Percentiles rank a stretch among this genome's conserved stretches.
phyloP scores from a whole-genome alignment of 768 basidiomycete genomes.

The Cantharellus anzutake region DNA sequence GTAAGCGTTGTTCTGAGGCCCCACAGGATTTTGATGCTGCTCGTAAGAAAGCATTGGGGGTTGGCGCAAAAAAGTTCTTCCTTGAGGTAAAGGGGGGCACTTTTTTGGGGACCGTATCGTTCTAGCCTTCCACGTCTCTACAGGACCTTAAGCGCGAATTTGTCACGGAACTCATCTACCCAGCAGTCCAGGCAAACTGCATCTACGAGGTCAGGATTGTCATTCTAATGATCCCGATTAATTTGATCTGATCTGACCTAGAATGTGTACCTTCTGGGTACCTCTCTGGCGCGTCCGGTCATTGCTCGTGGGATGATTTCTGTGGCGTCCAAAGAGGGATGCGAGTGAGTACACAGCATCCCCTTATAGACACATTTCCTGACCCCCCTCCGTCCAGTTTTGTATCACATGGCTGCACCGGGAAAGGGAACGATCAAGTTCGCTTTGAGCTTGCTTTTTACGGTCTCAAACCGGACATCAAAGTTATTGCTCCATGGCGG shows the following conservation, averaged over 20 bases:
- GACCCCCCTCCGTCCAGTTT: slow-evolving; percentile 31
- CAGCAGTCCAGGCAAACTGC: slow-evolving; percentile 93
- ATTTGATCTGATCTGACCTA: slow-evolving; percentile 14
- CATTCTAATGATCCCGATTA: background rate
- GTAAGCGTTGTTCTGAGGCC: background rate
- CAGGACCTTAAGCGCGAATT: slow-evolving; percentile 93
- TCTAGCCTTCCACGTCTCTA: background rate
- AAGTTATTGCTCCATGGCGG: slow-evolving; percentile 97
- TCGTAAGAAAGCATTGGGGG: slow-evolving; percentile 66
- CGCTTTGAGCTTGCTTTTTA: slow-evolving; percentile 99
- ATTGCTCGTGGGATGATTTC: slow-evolving; percentile 99
- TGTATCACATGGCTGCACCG: slow-evolving; percentile 96
- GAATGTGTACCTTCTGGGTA: slow-evolving; percentile 95
- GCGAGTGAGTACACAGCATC: slow-evolving; percentile 51
- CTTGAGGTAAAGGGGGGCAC: slow-evolving; percentile 35
- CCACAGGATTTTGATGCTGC: slow-evolving; percentile 83
- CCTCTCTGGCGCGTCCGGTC: slow-evolving; percentile 93
- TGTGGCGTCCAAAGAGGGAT: slow-evolving; percentile 72
- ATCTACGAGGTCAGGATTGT: slow-evolving; percentile 69
- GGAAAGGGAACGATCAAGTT: slow-evolving; percentile 99
- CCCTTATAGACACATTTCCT: background rate
- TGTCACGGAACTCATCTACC: slow-evolving; percentile 89
- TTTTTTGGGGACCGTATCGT: background rate
- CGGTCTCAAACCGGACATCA: slow-evolving; percentile 94
- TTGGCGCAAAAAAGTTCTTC: slow-evolving; percentile 95